These are phyloP conservation scores for Mrakia hoshinonis DNA, from an alignment of 768 basidiomycete genomes.

Conservation along the genomic window DNA sequence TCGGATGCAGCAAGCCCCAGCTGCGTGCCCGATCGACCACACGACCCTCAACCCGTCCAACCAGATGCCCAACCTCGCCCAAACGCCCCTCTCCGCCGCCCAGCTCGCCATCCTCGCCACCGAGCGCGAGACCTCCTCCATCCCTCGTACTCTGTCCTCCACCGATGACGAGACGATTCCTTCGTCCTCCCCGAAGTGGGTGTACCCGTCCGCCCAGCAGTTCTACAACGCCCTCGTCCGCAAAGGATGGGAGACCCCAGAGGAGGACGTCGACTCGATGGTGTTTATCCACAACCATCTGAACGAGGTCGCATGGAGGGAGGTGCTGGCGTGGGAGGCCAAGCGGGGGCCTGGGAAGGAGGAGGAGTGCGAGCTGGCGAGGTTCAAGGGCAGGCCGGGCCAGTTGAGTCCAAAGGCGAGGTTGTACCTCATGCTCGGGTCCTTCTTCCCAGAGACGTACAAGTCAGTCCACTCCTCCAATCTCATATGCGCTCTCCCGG, in stretches of 20 bases:
- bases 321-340: constrained; percentile 88
- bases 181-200: constrained; percentile 52
- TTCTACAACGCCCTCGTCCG: constrained; percentile 94
- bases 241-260: constrained; percentile 96
- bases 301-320: constrained; percentile 92
- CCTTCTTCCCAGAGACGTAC: constrained; percentile 80
- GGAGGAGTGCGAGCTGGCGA: constrained; percentile 58
- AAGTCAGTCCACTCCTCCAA: constrained; percentile 51
- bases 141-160: constrained; percentile 53
- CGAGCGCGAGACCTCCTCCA: constrained; percentile 68
- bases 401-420: constrained; percentile 91
- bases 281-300: constrained; percentile 97
- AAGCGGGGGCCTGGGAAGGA: constrained; percentile 47
- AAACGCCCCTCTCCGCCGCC: constrained; percentile 51
- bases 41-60: constrained; percentile 58
- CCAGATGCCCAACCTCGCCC: constrained; percentile 78
- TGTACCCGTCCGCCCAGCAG: constrained; percentile 94
- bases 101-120: constrained; percentile 60
- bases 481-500: not conserved
- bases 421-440: constrained; percentile 74
- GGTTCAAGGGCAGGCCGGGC: constrained; percentile 83
- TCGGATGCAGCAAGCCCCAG: constrained; percentile 26
- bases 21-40: constrained; percentile 44
- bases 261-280: constrained; percentile 92
- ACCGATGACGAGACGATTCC: constrained; percentile 36